These are phyloP conservation scores for Dendrobium nobile DNA, from an alignment of 106 monocot species.

Conservation along the genomic window DNA sequence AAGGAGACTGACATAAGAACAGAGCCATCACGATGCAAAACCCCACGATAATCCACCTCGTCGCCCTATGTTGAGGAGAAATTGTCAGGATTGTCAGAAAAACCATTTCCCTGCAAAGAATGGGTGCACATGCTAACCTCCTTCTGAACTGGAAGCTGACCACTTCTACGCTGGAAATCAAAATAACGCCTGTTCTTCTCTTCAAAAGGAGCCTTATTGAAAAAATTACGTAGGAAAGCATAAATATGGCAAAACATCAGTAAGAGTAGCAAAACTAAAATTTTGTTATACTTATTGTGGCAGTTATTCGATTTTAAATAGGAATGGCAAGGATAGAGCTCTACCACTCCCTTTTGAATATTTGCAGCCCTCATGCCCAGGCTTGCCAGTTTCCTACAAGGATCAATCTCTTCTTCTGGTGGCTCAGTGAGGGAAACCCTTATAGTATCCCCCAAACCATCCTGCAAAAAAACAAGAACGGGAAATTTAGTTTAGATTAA, in stretches of 20 bases:
- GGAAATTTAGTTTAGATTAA: conserved; percentile 3
- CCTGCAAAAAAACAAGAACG: conserved; percentile 34
- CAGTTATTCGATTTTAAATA: background rate
- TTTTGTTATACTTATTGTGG: background rate
- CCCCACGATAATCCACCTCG: conserved; percentile 93
- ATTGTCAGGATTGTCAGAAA: background rate
- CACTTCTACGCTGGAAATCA: conserved; percentile 92
- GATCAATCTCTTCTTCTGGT: conserved; percentile 99
- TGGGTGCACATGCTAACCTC: conserved; percentile 40
- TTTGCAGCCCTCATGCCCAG: conserved; percentile 77
- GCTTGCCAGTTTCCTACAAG: conserved; percentile 88
- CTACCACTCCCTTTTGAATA: conserved; percentile 84
- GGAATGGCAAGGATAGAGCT: conserved; percentile 7
- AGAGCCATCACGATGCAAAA: conserved; percentile 97
- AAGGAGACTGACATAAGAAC: conserved; percentile 93
- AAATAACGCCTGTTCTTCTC: conserved; percentile 93
- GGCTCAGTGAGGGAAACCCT: conserved; percentile 97
- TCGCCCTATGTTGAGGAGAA: conserved; percentile 57
- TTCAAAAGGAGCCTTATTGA: conserved; percentile 72
- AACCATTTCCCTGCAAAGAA: conserved; percentile 2
- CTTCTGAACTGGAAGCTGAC: conserved; percentile 89
- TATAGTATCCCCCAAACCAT: conserved; percentile 99
- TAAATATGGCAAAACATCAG: background rate
- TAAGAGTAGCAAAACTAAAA: background rate
- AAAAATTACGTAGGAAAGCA: background rate